phyloP scores from a whole-genome alignment of 2,329 filamentous ascomycete species.

The Sporothrix humicola region DNA sequence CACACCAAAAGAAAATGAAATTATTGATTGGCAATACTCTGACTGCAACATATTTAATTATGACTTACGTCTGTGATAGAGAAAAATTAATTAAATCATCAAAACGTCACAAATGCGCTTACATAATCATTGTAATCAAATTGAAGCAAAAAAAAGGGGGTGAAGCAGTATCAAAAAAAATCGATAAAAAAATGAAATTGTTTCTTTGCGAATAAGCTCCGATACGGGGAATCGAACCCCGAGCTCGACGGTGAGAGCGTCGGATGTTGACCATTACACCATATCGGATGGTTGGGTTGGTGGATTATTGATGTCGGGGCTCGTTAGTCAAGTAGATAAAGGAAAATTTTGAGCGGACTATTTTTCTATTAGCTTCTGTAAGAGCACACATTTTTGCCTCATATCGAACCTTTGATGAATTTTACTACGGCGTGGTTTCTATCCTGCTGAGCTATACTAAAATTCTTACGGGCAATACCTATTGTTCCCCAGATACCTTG shows the following conservation, averaged over 20 bases:
- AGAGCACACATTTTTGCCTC: too few relatives aligned
- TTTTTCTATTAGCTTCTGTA: neutral
- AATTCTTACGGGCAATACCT: too few relatives aligned
- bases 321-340: neutral
- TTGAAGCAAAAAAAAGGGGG: neutral
- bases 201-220: constrained; percentile 17
- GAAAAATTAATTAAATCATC: too few relatives aligned
- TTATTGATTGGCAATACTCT: too few relatives aligned
- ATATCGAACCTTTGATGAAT: too few relatives aligned
- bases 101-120: too few relatives aligned
- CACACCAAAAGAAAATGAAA: too few relatives aligned
- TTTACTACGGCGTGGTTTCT: too few relatives aligned
- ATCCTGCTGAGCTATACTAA: too few relatives aligned
- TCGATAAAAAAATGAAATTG: constrained; percentile 1
- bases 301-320: neutral
- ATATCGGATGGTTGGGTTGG: constrained; percentile 34
- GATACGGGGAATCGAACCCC: constrained; percentile 38
- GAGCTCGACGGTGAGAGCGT: constrained; percentile 38
- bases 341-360: neutral
- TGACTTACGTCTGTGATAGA: too few relatives aligned
- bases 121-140: neutral
- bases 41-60: too few relatives aligned
- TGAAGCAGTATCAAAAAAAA: neutral
- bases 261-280: constrained; percentile 38
- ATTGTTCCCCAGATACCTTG: too few relatives aligned